Evolutionary conservation across 345 rosid genomes (phyloP), one percentile per base, ranked within the genome.

Genomic region (Carallia brachiata): DNA sequence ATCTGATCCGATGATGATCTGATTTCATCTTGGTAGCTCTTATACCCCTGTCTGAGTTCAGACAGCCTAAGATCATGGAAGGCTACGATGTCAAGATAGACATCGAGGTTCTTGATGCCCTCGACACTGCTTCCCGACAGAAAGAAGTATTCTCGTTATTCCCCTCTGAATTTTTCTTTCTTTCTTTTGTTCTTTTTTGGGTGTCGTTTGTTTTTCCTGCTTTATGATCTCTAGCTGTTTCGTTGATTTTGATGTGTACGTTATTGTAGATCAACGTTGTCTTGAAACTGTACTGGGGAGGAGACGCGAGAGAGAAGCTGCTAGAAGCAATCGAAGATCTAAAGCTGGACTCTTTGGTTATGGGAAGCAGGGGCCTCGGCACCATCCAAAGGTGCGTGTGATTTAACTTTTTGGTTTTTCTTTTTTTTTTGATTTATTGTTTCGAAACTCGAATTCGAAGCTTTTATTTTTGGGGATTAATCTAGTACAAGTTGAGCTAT

Each of bases 291-390:
- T 96, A 96, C 75, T 73, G 77, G 77, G 89, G 93, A 92, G 99
- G 97, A 66, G 97, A 96, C 59, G 88, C 98, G 2, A 89, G 99
- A 69, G 99, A 96, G 73, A 87, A 80, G 80, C 77, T 96, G 7
- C 69, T 96, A 4, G 91, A 92, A 60, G 90, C 98, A 0, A 63
- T 84, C 56, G 85, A 84, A 47, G 96, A 84, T 78, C 88, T 92
- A 65, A 90, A 96, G 69, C 83, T 96, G 64, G 98, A 96, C 58
- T 89, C 90, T 50, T 12, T 96, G 65, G 88, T 90, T 55, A 86
- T 96, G 90, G 99, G 98, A 70, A 90, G 96, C 88, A 81, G 99
- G 82, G 99, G 98, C 60, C 97, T 89, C 8, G 87, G 91, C 67
- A 86, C 95, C n/a, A 80, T 96, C 32, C 74, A 76, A 74, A 92